phyloP scores from a whole-genome alignment of 345 rosid genomes.

The Viola odorata region DNA sequence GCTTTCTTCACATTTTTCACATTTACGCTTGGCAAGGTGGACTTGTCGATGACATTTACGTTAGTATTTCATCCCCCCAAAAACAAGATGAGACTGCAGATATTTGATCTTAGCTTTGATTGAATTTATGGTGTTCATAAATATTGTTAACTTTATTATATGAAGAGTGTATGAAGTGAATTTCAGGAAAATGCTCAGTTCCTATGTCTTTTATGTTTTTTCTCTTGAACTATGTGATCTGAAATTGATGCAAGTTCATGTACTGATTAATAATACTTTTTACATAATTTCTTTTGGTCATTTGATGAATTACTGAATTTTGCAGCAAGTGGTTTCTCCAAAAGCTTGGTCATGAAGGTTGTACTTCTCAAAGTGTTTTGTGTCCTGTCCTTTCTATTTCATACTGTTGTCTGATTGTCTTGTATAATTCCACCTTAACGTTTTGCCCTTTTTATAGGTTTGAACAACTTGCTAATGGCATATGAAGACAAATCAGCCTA shows the following conservation, averaged over 20 bases:
- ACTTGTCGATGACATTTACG: too few relatives aligned
- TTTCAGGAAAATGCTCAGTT: too few relatives aligned
- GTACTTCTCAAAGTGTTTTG: conserved; percentile 9
- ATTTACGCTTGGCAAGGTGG: too few relatives aligned
- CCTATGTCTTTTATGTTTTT: too few relatives aligned
- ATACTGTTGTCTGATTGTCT: neutral
- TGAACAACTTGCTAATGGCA: conserved; percentile 79
- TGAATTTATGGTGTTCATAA: too few relatives aligned
- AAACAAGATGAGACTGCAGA: too few relatives aligned
- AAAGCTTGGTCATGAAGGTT: conserved; percentile 94
- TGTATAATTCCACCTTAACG: conserved; percentile 65
- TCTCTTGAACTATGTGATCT: too few relatives aligned
- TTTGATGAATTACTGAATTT: conserved; percentile 15
- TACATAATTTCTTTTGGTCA: neutral
- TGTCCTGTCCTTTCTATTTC: neutral
- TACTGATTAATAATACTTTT: neutral
- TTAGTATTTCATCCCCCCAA: too few relatives aligned
- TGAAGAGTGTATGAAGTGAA: too few relatives aligned
- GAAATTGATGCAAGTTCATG: neutral
- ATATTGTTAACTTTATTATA: too few relatives aligned
- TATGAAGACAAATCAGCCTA: conserved; percentile 91
- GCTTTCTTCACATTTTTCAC: too few relatives aligned
- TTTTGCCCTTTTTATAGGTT: conserved; percentile 53
- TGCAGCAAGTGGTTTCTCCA: conserved; percentile 95
- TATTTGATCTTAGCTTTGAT: too few relatives aligned